Percentiles rank a stretch among this genome's conserved stretches.
Evolutionary conservation across 2,329 filamentous ascomycete species (phyloP).

Genomic region (Pseudocercospora crystallina): DNA sequence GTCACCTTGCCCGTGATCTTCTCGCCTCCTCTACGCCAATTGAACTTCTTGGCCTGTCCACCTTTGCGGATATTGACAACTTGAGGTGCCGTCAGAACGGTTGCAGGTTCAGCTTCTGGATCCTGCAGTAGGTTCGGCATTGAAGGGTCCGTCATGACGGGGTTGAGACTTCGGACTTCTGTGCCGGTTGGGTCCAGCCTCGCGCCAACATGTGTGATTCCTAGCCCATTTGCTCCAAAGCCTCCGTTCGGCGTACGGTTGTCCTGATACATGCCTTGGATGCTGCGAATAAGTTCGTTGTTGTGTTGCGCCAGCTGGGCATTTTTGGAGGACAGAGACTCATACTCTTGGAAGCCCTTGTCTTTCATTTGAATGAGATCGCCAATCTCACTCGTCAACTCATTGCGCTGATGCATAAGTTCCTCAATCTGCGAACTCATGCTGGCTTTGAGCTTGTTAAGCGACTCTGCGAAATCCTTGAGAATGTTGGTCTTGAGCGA

Average conservation of each 20-base stretch:
- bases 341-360: slow-evolving; percentile 90
- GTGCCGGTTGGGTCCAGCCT: slow-evolving; percentile 23
- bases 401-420: slow-evolving; percentile 82
- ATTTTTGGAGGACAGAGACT: slow-evolving; percentile 91
- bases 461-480: slow-evolving; percentile 61
- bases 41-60: slow-evolving; percentile 85
- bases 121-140: slow-evolving; percentile 47
- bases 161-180: slow-evolving; percentile 45
- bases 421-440: slow-evolving; percentile 76
- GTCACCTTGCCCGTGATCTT: slow-evolving; percentile 91
- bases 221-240: slow-evolving; percentile 57
- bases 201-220: slow-evolving; percentile 52
- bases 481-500: slow-evolving; percentile 65
- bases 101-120: slow-evolving; percentile 64
- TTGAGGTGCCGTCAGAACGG: slow-evolving; percentile 72
- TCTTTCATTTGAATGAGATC: slow-evolving; percentile 83
- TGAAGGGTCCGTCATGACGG: slow-evolving; percentile 36
- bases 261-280: slow-evolving; percentile 88
- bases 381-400: slow-evolving; percentile 80
- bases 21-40: slow-evolving; percentile 97
- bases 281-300: slow-evolving; percentile 89
- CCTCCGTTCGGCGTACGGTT: slow-evolving; percentile 51
- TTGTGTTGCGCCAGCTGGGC: slow-evolving; percentile 92
- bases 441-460: slow-evolving; percentile 75
- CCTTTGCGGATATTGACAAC: slow-evolving; percentile 94